Percentiles rank a stretch among this genome's conserved stretches.
Evolutionary conservation across 495 filamentous ascomycete species (phyloP).

Genomic region (Trichocladium uniseriatum): DNA sequence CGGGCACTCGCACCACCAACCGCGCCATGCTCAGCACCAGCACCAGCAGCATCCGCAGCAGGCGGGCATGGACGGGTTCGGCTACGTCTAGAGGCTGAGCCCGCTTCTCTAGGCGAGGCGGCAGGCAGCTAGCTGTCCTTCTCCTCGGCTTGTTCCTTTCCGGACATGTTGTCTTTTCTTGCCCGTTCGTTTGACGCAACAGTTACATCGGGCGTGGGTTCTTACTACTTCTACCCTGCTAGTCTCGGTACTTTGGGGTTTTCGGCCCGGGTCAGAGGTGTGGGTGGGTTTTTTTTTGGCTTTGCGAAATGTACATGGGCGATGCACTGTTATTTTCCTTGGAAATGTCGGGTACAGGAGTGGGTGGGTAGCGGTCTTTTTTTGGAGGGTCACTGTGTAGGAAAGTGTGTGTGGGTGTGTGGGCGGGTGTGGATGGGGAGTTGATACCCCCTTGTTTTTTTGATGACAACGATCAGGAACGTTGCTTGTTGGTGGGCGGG

Average conservation of each 20-base stretch:
- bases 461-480: not conserved
- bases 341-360: conserved; percentile 9
- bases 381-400: not conserved
- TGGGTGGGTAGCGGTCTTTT: not conserved
- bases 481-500: not conserved
- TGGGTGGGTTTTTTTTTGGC: not conserved
- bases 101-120: not conserved
- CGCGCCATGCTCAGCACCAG: not conserved
- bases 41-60: not conserved
- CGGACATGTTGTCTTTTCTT: not conserved
- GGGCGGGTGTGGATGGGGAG: not conserved
- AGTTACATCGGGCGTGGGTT: no score
- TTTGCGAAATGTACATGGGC: not conserved
- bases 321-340: not conserved
- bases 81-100: conserved; percentile 12
- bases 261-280: not conserved
- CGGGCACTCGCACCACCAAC: conserved; percentile 2
- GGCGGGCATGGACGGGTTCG: conserved; percentile 10
- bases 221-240: not conserved
- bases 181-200: no score
- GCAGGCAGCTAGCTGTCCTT: not conserved
- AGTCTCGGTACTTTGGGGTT: not conserved
- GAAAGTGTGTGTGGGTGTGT: not conserved
- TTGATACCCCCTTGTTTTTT: not conserved
- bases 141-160: not conserved